Evolutionary conservation across 352 stramenopile species (phyloP), one percentile per base, ranked within the genome.

Genomic region (Globisporangium nagaii): DNA sequence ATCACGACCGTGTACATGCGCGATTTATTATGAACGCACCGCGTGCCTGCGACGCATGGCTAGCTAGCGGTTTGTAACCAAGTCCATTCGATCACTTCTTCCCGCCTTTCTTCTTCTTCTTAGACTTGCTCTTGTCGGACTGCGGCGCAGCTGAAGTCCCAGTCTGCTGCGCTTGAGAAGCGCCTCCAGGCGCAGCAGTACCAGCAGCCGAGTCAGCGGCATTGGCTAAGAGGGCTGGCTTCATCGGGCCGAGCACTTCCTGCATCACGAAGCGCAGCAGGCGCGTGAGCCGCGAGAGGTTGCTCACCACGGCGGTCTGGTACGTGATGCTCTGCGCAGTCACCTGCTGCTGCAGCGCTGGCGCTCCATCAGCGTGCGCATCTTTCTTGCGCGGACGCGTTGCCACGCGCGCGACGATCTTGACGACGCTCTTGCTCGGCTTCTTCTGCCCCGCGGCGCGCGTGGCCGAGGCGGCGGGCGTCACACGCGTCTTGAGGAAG

Each of bases 1-100:
- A 93, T 93, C 66, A 90, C 86, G 56, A 64, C 75, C 20, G 88
- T 97, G 51, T 86, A 82, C 63, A 76, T 97, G 61, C 72, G 79
- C 48, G 88, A 96, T 63, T 84, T 96, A 50, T 65, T 96, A 68
- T 84, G 63, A 73, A 37, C 13, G n/a, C n/a, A n/a, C n/a, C n/a
- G n/a, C n/a, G n/a, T n/a, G n/a, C n/a, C n/a, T n/a, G n/a, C n/a
- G n/a, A n/a, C n/a, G n/a, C n/a, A n/a, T n/a, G n/a, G n/a, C n/a
- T n/a, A 34, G 8, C 0, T 25, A 39, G 7, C 34, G n/a, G 1
- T 13, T 25, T 31, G 12, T 61, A 51, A 30, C 31, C 24, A 27
- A 11, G 15, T 37, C 27, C 27, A 24, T 15, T 12, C 1, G 13
- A 39, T 32, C 59, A 43, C 58, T 80, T 83, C 45, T 74, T 81